Conservation (phyloP, 495 filamentous ascomycete species). For the Tuber borchii region DNA sequence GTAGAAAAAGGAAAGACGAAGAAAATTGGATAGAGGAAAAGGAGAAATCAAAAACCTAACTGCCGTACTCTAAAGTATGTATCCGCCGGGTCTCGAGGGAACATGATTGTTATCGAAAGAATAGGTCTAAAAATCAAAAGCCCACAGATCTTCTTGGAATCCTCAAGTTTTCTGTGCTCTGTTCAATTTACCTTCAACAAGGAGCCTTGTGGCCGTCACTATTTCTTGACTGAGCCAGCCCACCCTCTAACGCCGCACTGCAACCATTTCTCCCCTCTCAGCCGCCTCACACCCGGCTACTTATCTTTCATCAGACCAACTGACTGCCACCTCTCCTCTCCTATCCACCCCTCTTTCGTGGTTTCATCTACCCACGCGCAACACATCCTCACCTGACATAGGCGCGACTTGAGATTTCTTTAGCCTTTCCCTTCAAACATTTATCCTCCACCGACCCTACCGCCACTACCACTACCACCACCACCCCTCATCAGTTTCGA, state of each 20-base stretch:
- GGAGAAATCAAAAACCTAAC: not conserved
- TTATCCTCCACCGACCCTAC: not conserved
- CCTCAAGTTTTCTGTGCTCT: not conserved
- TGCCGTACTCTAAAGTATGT: not conserved
- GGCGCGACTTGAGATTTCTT: conserved; percentile 27
- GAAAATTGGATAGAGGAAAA: not conserved
- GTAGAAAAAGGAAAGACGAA: not conserved
- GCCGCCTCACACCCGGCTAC: conserved; percentile 1
- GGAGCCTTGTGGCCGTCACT: not conserved
- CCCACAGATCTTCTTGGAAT: not conserved
- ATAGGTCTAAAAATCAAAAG: not conserved
- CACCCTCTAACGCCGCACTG: conserved; percentile 19
- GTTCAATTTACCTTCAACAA: not conserved
- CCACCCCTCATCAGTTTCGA: not conserved
- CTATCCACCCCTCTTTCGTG: conserved; percentile 30
- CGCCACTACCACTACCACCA: not conserved
- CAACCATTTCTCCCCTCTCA: conserved; percentile 14
- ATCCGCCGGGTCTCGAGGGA: not conserved
- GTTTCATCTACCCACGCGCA: conserved; percentile 24
- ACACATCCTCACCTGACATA: conserved; percentile 31
- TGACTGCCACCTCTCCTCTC: not conserved
- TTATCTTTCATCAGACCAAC: conserved; percentile 1
- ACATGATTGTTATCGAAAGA: not conserved
- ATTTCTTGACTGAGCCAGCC: conserved; percentile 13
- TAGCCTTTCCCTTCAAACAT: conserved; percentile 18